phyloP scores from a whole-genome alignment of 768 basidiomycete genomes.

The Macrolepiota dolichaula region DNA sequence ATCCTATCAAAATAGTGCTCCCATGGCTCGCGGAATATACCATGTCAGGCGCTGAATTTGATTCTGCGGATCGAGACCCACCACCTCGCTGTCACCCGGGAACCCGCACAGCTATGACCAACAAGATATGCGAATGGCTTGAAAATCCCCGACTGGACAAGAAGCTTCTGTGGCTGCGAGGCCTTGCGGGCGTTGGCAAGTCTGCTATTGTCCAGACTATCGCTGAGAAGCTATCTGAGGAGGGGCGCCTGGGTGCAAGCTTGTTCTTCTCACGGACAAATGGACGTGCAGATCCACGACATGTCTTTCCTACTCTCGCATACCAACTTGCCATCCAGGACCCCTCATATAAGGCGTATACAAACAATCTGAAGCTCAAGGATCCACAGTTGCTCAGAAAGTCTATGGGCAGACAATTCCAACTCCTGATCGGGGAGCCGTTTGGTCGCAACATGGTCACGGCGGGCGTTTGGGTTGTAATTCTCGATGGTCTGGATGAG shows the following conservation, averaged over 20 bases:
- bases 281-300: not conserved
- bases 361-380: slow-evolving; percentile 1
- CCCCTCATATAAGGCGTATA: not conserved
- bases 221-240: slow-evolving; percentile 15
- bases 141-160: not conserved
- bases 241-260: slow-evolving; percentile 12
- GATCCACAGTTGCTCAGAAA: slow-evolving; percentile 12
- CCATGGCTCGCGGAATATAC: not conserved
- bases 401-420: slow-evolving; percentile 9
- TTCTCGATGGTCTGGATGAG: slow-evolving; percentile 25
- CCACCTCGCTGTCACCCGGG: slow-evolving; percentile 19
- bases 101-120: slow-evolving; percentile 15
- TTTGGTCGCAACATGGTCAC: not conserved
- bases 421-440: slow-evolving; percentile 13
- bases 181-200: slow-evolving; percentile 24
- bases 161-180: slow-evolving; percentile 17
- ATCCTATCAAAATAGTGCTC: not conserved
- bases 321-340: slow-evolving; percentile 17
- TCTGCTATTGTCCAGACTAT: slow-evolving; percentile 27
- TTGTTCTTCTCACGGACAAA: slow-evolving; percentile 19
- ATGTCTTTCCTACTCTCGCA: slow-evolving; percentile 19
- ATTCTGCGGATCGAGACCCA: slow-evolving; percentile 16
- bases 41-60: slow-evolving; percentile 11
- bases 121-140: slow-evolving; percentile 11
- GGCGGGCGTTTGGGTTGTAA: slow-evolving; percentile 8